Base-by-base conservation (phyloP, 208 protist species). In the Leishmania turanica region DNA sequence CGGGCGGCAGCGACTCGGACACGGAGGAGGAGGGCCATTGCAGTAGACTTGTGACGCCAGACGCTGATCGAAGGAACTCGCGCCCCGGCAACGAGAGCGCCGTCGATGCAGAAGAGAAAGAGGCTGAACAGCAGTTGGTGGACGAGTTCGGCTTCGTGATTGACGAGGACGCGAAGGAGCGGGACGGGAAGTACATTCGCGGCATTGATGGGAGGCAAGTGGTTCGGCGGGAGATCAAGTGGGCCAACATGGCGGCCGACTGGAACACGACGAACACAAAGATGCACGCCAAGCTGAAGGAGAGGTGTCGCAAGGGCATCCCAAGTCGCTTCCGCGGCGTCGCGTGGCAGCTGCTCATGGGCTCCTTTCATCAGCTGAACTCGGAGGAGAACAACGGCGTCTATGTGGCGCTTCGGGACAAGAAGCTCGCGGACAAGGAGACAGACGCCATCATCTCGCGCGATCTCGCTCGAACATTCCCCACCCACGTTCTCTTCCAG, bases 81-180 rank as follows among this genome's bases (percentile, higher is more conserved):
- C 37, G 27, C 34, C 40, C 56, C 11, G 60, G 62, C 54, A 70
- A 77, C 77, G 80, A 81, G 72, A 82, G 71, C 45, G 84, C 68
- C 27, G 40, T 77, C 8, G 83, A 86, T 5, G 65, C 56, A 21
- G 84, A 89, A 47, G 87, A 90, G 54, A 78, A 88, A 68, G 90
- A 87, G 31, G 89, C 94, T 24, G 92, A 96, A 77, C 86, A 89
- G 75, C 80, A 84, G 77, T 94, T 98, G 69, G 88, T 98, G 1
- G 93, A 98, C 84, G 93, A 98, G 89, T 98, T 98, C 79, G 95
- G 95, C 56, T 98, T 98, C 69, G 84, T 96, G 2, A 84, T 98
- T 40, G 90, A 96, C 87, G 90, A 95, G 73, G 87, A 93, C 34
- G 79, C 82, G 24, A 89, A 92, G 77, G 82, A 87, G 31, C 80